Evolutionary conservation across 2,329 filamentous ascomycete genomes (phyloP).

Genomic region (Alternaria hordeiaustralica): DNA sequence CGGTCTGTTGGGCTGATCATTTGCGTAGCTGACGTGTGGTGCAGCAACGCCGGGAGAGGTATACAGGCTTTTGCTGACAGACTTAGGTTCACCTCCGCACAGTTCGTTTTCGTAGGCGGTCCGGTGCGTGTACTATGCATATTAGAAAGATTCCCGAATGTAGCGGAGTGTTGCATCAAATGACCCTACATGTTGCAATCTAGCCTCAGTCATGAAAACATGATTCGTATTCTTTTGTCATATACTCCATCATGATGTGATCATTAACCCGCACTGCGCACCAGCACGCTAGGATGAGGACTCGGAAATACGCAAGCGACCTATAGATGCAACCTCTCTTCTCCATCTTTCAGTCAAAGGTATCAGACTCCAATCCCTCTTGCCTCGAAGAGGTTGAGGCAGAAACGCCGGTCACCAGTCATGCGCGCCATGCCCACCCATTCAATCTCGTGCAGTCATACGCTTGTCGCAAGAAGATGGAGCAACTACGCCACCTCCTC

Average conservation of each 20-base stretch:
- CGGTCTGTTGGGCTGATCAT: not conserved
- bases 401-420: constrained; percentile 9
- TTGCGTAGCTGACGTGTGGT: not conserved
- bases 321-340: constrained; percentile 1
- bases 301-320: constrained; percentile 3
- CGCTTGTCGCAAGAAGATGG: constrained; percentile 18
- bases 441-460: constrained; percentile 12
- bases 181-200: not conserved
- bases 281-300: constrained; percentile 6
- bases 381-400: constrained; percentile 7
- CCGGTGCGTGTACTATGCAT: not conserved
- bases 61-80: too few species aligned
- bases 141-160: not conserved
- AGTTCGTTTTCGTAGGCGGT: too few species aligned
- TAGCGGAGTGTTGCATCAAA: not conserved
- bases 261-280: constrained; percentile 20
- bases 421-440: constrained; percentile 6
- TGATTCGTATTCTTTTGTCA: constrained; percentile 20
- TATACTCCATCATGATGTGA: constrained; percentile 19
- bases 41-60: not conserved
- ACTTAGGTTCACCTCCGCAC: too few species aligned
- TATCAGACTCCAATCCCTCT: constrained; percentile 5
- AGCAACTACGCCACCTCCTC: constrained; percentile 51
- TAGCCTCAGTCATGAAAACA: not conserved
- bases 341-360: constrained; percentile 3